Base-by-base conservation (phyloP, 2,329 filamentous ascomycete genomes). In the Aspergillus jensenii region DNA sequence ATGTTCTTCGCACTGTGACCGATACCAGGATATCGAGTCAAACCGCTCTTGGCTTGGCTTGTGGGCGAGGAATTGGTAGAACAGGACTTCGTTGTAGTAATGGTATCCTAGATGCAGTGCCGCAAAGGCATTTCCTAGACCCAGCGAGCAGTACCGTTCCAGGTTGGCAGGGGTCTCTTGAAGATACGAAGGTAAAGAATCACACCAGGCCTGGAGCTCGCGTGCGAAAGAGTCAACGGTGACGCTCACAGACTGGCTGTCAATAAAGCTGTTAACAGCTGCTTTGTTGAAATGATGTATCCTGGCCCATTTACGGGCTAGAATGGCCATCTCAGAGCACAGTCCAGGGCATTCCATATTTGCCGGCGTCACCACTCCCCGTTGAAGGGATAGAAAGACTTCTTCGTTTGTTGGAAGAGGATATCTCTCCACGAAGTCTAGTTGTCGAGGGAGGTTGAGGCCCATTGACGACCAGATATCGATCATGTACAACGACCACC, bases 41-140 rank as follows among this genome's bases (percentile, higher is more conserved):
- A 6, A 3, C 1, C 6, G 33, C 8, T 39, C 19, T 3, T 37
- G 14, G 3, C n/a, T 11, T 4, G 46, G 31, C 4, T 7, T 23
- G 3, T 33, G 35, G 2, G 47, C 72, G 0, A 81, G 70, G 60
- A 78, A 81, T 51, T 77, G 77, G 58, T 81, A 82, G 65, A 76
- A 79, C 5, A 82, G 72, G n/a, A 81, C 68, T 51, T 79, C 75
- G 4, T 73, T 71, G 59, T 77, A 80, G 62, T 81, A 74, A 50
- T 81, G 76, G 58, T 80, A 81, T 3, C 78, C 78, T 2, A 81
- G 65, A 59, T 81, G 76, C 1, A 82, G 69, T 1, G 77, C 77
- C 2, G 77, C 74, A 53, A 80, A 81, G 19, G 75, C 70, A 5
- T 75, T 69, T 3, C 79, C 79, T 3, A 79, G 70, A 2, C 78